Percentiles rank a stretch among this genome's conserved stretches.
Evolutionary conservation across 2,329 filamentous ascomycete species (phyloP).

Genomic region (Aspergillus ochraceoroseus): DNA sequence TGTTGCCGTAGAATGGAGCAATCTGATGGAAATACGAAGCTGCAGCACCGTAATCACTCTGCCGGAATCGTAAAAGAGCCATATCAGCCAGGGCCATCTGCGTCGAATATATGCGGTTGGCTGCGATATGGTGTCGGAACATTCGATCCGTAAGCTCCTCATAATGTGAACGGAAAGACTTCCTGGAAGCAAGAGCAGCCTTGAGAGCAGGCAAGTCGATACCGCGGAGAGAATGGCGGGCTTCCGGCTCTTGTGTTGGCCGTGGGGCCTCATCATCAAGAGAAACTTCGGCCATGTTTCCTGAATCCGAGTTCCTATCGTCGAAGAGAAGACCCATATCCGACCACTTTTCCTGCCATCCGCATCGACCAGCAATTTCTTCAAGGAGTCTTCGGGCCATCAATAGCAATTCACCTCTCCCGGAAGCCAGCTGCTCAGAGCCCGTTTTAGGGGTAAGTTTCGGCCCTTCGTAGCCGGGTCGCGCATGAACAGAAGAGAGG

Average conservation of each 20-base stretch:
- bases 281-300: conserved; percentile 35
- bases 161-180: conserved; percentile 63
- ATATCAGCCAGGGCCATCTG: conserved; percentile 77
- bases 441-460: conserved; percentile 49
- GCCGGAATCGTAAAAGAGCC: conserved; percentile 73
- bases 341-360: conserved; percentile 74
- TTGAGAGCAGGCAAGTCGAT: conserved; percentile 56
- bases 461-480: conserved; percentile 40
- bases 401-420: conserved; percentile 74
- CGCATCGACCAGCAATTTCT: conserved; percentile 62
- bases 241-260: conserved; percentile 17
- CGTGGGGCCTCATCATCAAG: conserved; percentile 28
- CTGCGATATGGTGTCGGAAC: conserved; percentile 74
- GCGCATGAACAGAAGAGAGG: conserved; percentile 37
- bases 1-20: conserved; percentile 71
- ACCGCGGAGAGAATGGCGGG: conserved; percentile 39
- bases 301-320: conserved; percentile 27
- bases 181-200: conserved; percentile 57
- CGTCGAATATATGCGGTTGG: conserved; percentile 70
- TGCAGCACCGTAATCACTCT: conserved; percentile 68
- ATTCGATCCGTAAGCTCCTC: conserved; percentile 79
- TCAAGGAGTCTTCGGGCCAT: conserved; percentile 76
- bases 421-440: conserved; percentile 74
- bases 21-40: conserved; percentile 73
- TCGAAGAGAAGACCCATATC: conserved; percentile 47